Evolutionary conservation across 257 asterid species (phyloP).

Genomic region (Anisodus tanguticus): DNA sequence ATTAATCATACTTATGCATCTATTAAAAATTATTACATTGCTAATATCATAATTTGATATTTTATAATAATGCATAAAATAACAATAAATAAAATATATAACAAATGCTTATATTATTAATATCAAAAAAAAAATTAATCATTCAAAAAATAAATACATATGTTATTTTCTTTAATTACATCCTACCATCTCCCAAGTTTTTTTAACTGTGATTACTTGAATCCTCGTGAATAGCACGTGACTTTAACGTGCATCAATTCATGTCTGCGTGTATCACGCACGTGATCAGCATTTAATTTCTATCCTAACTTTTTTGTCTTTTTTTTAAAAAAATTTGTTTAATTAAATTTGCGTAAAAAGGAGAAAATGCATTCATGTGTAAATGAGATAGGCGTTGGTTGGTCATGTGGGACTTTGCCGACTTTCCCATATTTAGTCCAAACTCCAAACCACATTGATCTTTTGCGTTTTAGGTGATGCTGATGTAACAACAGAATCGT

Average conservation of each 20-base stretch:
- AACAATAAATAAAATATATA: too few relatives aligned
- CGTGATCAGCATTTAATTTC: conserved; percentile 31
- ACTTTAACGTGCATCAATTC: conserved; percentile 14
- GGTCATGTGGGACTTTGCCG: neutral
- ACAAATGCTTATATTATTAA: too few relatives aligned
- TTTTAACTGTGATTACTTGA: neutral
- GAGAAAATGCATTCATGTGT: neutral
- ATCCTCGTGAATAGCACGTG: conserved; percentile 5
- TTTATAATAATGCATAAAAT: too few relatives aligned
- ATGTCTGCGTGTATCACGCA: conserved; percentile 11
- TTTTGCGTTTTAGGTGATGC: neutral
- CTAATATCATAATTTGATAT: too few relatives aligned
- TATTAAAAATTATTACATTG: too few relatives aligned
- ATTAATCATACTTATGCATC: too few relatives aligned
- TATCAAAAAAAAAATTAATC: too few relatives aligned
- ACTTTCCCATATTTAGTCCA: neutral
- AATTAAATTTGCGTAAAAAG: neutral
- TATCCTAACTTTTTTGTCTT: neutral
- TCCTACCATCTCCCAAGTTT: too few relatives aligned
- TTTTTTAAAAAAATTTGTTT: neutral
- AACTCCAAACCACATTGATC: neutral
- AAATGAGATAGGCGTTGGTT: neutral
- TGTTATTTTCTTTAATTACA: too few relatives aligned
- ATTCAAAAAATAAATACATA: too few relatives aligned
- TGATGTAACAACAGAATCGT: conserved; percentile 23